Base-by-base conservation (phyloP, 2,329 filamentous ascomycete species). In the Ambrosiella xylebori region DNA sequence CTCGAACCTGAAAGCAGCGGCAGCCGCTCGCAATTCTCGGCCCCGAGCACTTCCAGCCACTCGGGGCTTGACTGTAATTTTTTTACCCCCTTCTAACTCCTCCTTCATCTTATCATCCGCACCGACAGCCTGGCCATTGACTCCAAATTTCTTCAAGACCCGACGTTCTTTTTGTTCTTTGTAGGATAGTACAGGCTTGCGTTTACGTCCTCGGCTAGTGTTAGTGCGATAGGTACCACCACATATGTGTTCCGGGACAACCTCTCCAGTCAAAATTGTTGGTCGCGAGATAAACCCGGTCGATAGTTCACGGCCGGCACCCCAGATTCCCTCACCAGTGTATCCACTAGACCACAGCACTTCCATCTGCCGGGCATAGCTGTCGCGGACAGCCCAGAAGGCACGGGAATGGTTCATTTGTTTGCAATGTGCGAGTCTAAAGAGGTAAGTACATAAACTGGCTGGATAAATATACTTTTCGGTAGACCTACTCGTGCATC, bases 381-480 rank as follows among this genome's bases (percentile, higher is more conserved):
- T 71, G 68, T 93, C 86, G 52, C 88, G 75, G 15, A 90, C 84
- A 8, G 78, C 77, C 88, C 88, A 95, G 65, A 95, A 95, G 1
- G 79, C 81, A 58, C 79, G 77, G 1, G 82, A 85, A 67, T 95
- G 88, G 68, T 95, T 94, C 89, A 95, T 95, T 67, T 95, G 84
- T 68, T 87, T 85, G 74, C 86, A 90, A 68, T 94, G 88, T 2
- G 88, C 88, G 37, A 94, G 73, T 65, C 75, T 75, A 27, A n/a
- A 0, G 15, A 13, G 11, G 38, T 45, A 45, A 36, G 41, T 27
- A 35, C 2, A 13, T 47, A 17, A 12, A 15, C n/a, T 17, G 44
- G 19, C 7, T n/a, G 44, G 19, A 41, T n/a, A 4, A 13, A 6
- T 13, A 17, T 47, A 17, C 13, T 41, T 41, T 41, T 41, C 27